Evolutionary conservation across 2,329 filamentous ascomycete species (phyloP).

Genomic region (Colletotrichum melonis): DNA sequence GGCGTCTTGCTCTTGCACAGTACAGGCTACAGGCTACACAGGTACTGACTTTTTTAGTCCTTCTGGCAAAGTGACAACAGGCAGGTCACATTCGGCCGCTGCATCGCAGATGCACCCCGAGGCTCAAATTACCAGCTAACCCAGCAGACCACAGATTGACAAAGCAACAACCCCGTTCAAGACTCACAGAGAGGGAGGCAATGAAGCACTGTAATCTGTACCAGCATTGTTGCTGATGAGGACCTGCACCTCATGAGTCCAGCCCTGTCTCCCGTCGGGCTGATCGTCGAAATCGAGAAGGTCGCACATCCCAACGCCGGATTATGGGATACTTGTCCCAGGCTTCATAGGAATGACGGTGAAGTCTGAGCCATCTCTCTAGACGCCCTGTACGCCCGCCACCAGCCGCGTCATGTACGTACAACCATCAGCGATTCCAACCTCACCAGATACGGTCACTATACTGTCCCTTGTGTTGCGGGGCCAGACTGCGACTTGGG

Average conservation of each 20-base stretch:
- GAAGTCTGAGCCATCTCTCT: not conserved
- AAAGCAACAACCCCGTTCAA: not conserved
- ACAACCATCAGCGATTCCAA: not conserved
- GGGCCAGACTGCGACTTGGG: not conserved
- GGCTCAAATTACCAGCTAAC: not conserved
- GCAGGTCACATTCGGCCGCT: not conserved
- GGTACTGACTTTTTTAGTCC: not conserved
- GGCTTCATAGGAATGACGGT: not conserved
- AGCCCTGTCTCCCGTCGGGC: not conserved
- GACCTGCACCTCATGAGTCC: not conserved
- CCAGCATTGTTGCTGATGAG: too few species aligned
- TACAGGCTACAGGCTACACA: slow-evolving; percentile 4
- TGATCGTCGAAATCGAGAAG: slow-evolving; percentile 18
- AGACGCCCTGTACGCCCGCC: not conserved
- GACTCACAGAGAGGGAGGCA: not conserved
- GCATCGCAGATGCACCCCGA: not conserved
- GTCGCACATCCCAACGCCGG: not conserved
- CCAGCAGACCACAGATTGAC: too few species aligned
- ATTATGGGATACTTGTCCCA: not conserved
- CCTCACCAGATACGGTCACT: not conserved
- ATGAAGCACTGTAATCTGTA: not conserved
- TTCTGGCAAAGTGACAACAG: not conserved
- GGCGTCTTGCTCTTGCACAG: not conserved
- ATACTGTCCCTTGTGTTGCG: not conserved
- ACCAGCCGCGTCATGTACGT: not conserved